Evolutionary conservation across 495 filamentous ascomycete species (phyloP).

Genomic region (Xylaria curta): DNA sequence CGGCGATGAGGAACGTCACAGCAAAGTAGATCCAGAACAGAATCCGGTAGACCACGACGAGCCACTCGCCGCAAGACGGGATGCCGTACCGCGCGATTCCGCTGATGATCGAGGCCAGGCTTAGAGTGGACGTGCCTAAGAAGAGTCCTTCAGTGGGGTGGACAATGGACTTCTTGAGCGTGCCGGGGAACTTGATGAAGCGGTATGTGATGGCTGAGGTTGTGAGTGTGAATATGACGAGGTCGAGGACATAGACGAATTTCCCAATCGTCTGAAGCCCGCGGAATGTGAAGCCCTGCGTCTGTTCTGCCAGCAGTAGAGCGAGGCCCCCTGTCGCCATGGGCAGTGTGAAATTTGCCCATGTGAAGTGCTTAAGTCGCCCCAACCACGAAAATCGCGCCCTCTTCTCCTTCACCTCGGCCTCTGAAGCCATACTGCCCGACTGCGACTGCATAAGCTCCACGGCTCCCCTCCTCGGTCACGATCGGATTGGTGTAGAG

Average conservation of each 20-base stretch:
- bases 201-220: slow-evolving; percentile 59
- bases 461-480: neutral
- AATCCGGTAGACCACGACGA: slow-evolving; percentile 49
- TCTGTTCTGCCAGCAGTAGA: slow-evolving; percentile 63
- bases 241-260: slow-evolving; percentile 66
- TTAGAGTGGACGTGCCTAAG: slow-evolving; percentile 71
- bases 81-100: slow-evolving; percentile 66
- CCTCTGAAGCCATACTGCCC: neutral
- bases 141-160: slow-evolving; percentile 71
- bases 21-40: slow-evolving; percentile 61
- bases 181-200: slow-evolving; percentile 60
- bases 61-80: slow-evolving; percentile 45
- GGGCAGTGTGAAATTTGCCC: slow-evolving; percentile 70
- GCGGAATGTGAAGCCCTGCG: slow-evolving; percentile 57
- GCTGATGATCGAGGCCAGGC: slow-evolving; percentile 65
- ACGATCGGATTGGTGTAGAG: neutral
- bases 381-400: slow-evolving; percentile 16
- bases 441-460: neutral
- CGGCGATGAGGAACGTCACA: slow-evolving; percentile 48
- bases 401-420: neutral
- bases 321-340: slow-evolving; percentile 73
- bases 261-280: slow-evolving; percentile 66
- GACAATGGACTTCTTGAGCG: slow-evolving; percentile 60
- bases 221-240: slow-evolving; percentile 63
- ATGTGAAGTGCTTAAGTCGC: slow-evolving; percentile 72